Evolutionary conservation across 345 rosid species (phyloP).

Genomic region (Syzygium jambos): DNA sequence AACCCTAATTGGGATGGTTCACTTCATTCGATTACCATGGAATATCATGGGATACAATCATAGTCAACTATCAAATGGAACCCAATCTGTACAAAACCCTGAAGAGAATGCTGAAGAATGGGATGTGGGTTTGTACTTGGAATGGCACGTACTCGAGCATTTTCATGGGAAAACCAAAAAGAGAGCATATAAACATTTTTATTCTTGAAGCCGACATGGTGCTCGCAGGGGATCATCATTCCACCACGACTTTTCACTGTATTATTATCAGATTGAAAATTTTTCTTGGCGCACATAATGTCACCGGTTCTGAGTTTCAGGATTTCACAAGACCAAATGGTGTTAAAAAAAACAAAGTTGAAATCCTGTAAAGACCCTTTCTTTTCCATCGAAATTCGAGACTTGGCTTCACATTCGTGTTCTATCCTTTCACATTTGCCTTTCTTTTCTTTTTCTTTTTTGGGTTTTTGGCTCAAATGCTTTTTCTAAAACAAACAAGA

Average conservation of each 20-base stretch:
- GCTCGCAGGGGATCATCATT: constrained; percentile 1
- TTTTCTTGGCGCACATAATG: background rate
- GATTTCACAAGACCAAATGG: background rate
- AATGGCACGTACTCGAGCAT: background rate
- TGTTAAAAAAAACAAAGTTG: background rate
- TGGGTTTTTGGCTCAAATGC: background rate
- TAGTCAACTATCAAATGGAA: background rate
- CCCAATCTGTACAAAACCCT: background rate
- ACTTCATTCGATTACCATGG: background rate
- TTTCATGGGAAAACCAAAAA: constrained; percentile 1
- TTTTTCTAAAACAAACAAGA: background rate
- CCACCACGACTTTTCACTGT: background rate
- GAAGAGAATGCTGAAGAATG: background rate
- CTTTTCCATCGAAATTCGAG: background rate
- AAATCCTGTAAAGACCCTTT: background rate
- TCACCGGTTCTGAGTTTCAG: background rate
- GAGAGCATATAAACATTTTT: background rate
- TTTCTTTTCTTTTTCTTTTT: background rate
- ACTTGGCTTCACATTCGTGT: background rate
- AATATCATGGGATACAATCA: background rate
- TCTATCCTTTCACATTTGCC: background rate
- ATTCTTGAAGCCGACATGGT: background rate
- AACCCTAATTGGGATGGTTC: background rate
- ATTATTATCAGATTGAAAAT: background rate
- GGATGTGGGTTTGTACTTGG: background rate